phyloP scores from a whole-genome alignment of 345 rosid genomes.

The Arabidopsis thaliana region TAIR10.1 NC_003074.8:5800001-5800500 shows the following conservation, averaged over 20 bases:
- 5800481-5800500: neutral
- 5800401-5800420: conserved; percentile 9
- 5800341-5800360: conserved; percentile 6
- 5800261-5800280: neutral
- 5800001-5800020: neutral
- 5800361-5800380: neutral
- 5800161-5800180: conserved; percentile 28
- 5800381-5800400: neutral
- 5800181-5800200: conserved; percentile 40
- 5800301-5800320: neutral
- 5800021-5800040: neutral
- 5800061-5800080: no score
- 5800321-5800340: neutral
- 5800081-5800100: no score
- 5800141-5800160: conserved; percentile 18
- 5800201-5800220: conserved; percentile 6
- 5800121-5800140: neutral
- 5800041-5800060: neutral
- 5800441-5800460: conserved; percentile 29
- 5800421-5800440: conserved; percentile 9
- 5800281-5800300: neutral
- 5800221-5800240: neutral
- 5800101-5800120: neutral
- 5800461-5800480: neutral
- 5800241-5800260: neutral